Base-by-base conservation (phyloP, 2,329 filamentous ascomycete genomes). In the Pezicula carpinea region DNA sequence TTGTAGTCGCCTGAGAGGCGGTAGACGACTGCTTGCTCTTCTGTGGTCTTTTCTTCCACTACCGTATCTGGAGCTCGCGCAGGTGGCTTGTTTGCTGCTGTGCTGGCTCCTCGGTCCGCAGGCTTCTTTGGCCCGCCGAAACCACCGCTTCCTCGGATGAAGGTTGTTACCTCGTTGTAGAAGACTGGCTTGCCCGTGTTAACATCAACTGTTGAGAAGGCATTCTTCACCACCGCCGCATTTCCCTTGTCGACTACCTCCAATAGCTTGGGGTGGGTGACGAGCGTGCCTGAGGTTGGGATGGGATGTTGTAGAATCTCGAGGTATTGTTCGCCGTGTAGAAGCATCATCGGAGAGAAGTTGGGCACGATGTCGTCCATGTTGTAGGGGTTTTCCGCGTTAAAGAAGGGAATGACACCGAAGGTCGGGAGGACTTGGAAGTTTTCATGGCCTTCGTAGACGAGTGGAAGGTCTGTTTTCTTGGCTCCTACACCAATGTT, bases 261-360 rank as follows among this genome's bases (percentile, higher is more conserved):
- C 52, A 99, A 80, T 48, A 99, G 83, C 66, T 83, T 84, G 50
- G 83, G 86, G 63, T 83, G 81, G 48, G 86, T 89, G 59, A 87
- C 68, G 42, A 95, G 83, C 48, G 82, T 84, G 43, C 80, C 90
- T 46, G 83, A 79, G 26, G 91, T 96, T 31, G 92, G 92, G 60
- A 97, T 87, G 34, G 93, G 93, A 73, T 83, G 95, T 69, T 92
- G 89, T 65, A 85, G 83, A 63, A 99, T 80, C 71, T 99, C 93
- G 54, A 99, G 88, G 72, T 91, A 99, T 70, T 99, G 93, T 76
- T 99, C 93, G 64, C 93, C 93, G 73, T 99, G 93, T 19, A 99
- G 85, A 43, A 99, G 82, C 90, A 96, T 96, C 89, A 96, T 96
- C 52, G 91, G 92, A 32, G 82, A 89, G 76, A 96, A 99, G 77